phyloP scores from a whole-genome alignment of 2,329 filamentous ascomycete genomes.

The Pseudogymnoascus sp. region DNA sequence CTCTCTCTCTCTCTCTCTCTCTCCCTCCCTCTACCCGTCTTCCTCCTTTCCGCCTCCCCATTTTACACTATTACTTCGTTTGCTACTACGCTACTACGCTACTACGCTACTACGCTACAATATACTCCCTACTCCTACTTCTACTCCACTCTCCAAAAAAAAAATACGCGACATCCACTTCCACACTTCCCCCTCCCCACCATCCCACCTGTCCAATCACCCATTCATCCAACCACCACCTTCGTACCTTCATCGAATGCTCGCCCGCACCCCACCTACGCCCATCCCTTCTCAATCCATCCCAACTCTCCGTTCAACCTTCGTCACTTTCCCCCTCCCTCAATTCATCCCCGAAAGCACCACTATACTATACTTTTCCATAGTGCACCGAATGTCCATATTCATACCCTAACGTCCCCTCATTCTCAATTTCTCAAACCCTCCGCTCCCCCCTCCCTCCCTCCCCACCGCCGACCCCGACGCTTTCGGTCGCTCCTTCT shows the following conservation, averaged over 20 bases:
- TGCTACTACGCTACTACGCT: too few species aligned
- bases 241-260: neutral
- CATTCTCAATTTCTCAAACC: neutral
- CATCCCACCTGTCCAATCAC: neutral
- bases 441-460: neutral
- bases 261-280: neutral
- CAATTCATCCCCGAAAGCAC: neutral
- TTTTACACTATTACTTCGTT: too few species aligned
- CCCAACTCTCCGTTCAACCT: neutral
- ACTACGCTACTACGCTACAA: too few species aligned
- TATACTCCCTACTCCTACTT: too few species aligned
- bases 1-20: neutral
- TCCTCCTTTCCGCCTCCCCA: neutral
- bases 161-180: neutral
- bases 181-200: neutral
- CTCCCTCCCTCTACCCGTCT: neutral
- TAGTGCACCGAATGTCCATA: neutral
- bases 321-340: neutral
- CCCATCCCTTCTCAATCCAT: neutral
- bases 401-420: neutral
- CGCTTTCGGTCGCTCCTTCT: neutral
- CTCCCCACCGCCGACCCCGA: neutral
- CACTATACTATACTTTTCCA: neutral
- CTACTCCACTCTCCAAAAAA: neutral
- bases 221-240: neutral